A percentile compares a stretch with the other conserved stretches of the same genome.
phyloP scores from a whole-genome alignment of 2,329 filamentous ascomycete genomes.

The Neofusicoccum sp. region DNA sequence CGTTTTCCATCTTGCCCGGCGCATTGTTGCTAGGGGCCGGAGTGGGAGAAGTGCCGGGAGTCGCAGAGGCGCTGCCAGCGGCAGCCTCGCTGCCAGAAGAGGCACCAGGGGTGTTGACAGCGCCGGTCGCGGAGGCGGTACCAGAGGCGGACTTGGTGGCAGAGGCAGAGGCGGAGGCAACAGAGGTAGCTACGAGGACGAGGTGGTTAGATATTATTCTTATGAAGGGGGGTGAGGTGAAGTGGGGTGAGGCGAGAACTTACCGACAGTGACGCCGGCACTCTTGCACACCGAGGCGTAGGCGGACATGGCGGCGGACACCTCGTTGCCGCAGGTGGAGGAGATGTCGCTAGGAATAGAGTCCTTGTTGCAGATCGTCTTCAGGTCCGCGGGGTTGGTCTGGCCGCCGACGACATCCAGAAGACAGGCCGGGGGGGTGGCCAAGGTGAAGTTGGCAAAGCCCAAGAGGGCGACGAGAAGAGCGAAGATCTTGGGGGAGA shows the following conservation, averaged over 20 bases:
- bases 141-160: not conserved
- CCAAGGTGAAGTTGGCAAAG: constrained; percentile 22
- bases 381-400: constrained; percentile 21
- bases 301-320: constrained; percentile 17
- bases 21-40: constrained; percentile 4
- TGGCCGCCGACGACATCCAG: constrained; percentile 19
- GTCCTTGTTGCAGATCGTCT: constrained; percentile 23
- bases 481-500: constrained; percentile 19
- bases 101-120: not conserved
- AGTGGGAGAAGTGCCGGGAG: not conserved
- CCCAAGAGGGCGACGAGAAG: constrained; percentile 23
- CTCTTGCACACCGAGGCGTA: constrained; percentile 22
- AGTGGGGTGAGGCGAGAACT: not conserved
- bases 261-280: constrained; percentile 17
- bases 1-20: not conserved
- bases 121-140: not conserved
- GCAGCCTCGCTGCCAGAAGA: not conserved
- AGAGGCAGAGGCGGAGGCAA: not conserved
- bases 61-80: not conserved
- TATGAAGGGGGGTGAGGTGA: not conserved
- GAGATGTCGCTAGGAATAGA: constrained; percentile 10
- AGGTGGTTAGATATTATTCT: not conserved
- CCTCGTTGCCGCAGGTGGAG: constrained; percentile 14
- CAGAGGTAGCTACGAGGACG: not conserved
- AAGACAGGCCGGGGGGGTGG: constrained; percentile 24